Evolutionary conservation across 768 basidiomycete genomes (phyloP).

Genomic region (Chiua virens): DNA sequence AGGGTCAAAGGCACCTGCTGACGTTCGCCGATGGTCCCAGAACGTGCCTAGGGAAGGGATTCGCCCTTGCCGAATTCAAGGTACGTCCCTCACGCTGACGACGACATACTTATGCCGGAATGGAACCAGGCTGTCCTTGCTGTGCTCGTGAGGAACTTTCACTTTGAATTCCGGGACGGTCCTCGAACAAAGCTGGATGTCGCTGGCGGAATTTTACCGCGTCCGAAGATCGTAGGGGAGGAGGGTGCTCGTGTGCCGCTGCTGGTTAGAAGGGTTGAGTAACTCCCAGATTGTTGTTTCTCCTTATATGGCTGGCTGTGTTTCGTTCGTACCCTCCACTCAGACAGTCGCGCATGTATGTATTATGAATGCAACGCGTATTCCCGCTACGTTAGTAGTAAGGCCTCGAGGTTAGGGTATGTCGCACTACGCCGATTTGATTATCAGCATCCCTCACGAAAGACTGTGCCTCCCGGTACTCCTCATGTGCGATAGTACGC

Average conservation of each 20-base stretch:
- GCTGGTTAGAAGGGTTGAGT: conserved; percentile 3
- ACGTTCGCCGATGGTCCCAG: conserved; percentile 31
- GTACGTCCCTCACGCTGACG: conserved; percentile 1
- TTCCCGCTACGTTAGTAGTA: no score
- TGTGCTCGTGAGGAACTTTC: conserved; percentile 40
- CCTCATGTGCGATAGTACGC: no score
- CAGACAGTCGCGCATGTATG: no score
- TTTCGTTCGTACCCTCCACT: no score
- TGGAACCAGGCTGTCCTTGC: conserved; percentile 6
- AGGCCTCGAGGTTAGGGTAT: no score
- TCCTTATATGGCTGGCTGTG: no score
- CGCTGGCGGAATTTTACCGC: conserved; percentile 30
- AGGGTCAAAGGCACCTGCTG: conserved; percentile 28
- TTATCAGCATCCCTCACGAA: no score
- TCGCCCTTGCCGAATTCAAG: conserved; percentile 30
- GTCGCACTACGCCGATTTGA: no score
- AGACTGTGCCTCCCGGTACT: no score
- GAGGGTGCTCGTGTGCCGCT: conserved; percentile 14
- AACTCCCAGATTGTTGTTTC: background rate
- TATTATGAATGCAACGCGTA: no score
- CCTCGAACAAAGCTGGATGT: conserved; percentile 32
- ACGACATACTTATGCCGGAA: no score
- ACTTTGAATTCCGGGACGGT: conserved; percentile 33
- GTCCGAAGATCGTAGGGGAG: conserved; percentile 34
- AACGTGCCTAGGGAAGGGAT: conserved; percentile 29